phyloP scores from a whole-genome alignment of 305 asterid genomes.

The Stenogyne calaminthoides region DNA sequence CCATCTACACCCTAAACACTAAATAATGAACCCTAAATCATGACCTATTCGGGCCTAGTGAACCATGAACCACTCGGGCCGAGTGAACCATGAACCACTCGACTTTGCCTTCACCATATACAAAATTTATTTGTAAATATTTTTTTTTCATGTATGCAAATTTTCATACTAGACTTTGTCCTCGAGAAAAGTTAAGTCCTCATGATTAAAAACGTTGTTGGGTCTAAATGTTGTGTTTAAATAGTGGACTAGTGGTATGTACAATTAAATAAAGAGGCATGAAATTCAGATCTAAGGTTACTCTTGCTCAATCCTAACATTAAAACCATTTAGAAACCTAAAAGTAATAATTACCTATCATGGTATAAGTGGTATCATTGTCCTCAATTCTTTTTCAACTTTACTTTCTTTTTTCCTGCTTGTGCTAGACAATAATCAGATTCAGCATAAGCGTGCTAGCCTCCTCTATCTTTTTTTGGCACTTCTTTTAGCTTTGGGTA shows the following conservation, averaged over 20 bases:
- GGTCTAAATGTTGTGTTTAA: conserved; percentile 3
- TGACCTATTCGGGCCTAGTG: no score
- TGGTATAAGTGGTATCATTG: neutral
- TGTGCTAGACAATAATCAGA: conserved; percentile 19
- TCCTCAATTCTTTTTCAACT: neutral
- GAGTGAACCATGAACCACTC: no score
- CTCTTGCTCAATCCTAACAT: neutral
- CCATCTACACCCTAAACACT: no score
- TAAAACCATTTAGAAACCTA: neutral
- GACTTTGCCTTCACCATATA: no score
- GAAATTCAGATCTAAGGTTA: neutral
- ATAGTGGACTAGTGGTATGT: neutral
- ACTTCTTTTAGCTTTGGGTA: neutral
- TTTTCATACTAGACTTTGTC: no score
- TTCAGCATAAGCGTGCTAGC: conserved; percentile 28
- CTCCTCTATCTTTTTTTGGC: neutral
- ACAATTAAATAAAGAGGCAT: neutral
- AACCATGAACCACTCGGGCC: no score
- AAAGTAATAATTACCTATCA: neutral
- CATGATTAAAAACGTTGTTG: neutral
- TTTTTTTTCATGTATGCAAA: no score
- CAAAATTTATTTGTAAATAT: no score
- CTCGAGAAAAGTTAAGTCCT: neutral
- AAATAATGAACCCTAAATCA: no score
- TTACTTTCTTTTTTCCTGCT: neutral